Evolutionary conservation across 2,329 filamentous ascomycete genomes (phyloP).

Genomic region (Arthrobotrys pseudoclavata): DNA sequence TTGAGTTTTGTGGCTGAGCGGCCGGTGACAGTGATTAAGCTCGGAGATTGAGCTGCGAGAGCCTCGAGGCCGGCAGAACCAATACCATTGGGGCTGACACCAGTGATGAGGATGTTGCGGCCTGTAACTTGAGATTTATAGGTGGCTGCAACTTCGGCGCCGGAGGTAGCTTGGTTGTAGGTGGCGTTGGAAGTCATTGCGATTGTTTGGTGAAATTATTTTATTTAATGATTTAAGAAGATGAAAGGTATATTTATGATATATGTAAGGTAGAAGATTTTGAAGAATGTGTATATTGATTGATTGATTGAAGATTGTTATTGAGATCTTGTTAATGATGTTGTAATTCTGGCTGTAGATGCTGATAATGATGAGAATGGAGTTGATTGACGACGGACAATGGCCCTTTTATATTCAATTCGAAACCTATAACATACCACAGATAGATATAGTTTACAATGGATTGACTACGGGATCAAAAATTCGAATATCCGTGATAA

Average conservation of each 20-base stretch:
- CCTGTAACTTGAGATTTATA: slow-evolving; percentile 46
- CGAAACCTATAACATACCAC: background rate
- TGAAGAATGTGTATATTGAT: background rate
- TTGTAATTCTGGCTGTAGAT: background rate
- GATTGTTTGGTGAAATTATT: background rate
- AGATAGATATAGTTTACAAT: background rate
- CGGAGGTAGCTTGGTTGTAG: slow-evolving; percentile 36
- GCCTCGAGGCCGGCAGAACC: slow-evolving; percentile 65
- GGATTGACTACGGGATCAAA: background rate
- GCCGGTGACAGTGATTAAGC: slow-evolving; percentile 68
- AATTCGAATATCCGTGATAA: slow-evolving; percentile 4
- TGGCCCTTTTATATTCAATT: slow-evolving; percentile 19
- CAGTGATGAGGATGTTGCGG: slow-evolving; percentile 66
- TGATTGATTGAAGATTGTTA: background rate
- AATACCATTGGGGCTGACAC: slow-evolving; percentile 67
- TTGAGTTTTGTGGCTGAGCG: slow-evolving; percentile 67
- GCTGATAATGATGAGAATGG: slow-evolving; percentile 11
- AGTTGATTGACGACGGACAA: background rate
- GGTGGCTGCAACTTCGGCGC: slow-evolving; percentile 26
- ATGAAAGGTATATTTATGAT: background rate
- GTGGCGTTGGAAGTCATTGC: slow-evolving; percentile 52
- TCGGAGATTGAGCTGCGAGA: slow-evolving; percentile 67
- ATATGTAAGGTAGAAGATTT: background rate
- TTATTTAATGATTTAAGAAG: background rate
- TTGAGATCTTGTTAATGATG: background rate